These are phyloP conservation scores for Paraphaeosphaeria minitans DNA, from an alignment of 2,329 filamentous ascomycete genomes.

Conservation along the genomic window DNA sequence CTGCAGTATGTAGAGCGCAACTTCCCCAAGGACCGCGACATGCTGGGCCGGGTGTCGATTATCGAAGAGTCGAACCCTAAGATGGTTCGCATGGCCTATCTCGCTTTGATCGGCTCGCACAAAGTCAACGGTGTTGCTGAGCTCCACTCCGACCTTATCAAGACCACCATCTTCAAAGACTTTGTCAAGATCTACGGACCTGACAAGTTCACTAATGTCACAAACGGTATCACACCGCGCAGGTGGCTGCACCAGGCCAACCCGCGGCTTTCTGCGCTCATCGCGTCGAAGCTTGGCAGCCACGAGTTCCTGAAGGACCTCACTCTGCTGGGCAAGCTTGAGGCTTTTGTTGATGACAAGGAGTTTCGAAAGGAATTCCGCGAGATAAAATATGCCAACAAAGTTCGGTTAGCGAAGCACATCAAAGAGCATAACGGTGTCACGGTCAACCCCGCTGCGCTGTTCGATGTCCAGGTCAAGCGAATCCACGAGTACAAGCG, in stretches of 20 bases:
- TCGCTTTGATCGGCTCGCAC: constrained; percentile 96
- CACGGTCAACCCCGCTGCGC: constrained; percentile 80
- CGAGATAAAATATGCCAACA: constrained; percentile 96
- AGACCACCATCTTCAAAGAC: constrained; percentile 99
- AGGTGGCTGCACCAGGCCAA: constrained; percentile 98
- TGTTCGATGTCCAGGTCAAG: constrained; percentile 98
- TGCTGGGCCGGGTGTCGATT: constrained; percentile 88
- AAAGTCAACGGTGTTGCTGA: constrained; percentile 99
- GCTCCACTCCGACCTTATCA: constrained; percentile 95
- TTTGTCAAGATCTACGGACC: constrained; percentile 94
- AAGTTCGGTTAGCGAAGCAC: constrained; percentile 86
- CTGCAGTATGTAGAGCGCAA: constrained; percentile 86
- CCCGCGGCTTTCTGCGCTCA: constrained; percentile 86
- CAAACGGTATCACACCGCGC: constrained; percentile 94
- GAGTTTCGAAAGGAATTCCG: constrained; percentile 93
- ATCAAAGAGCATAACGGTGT: constrained; percentile 83
- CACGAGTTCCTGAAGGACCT: constrained; percentile 89
- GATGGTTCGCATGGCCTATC: constrained; percentile 96
- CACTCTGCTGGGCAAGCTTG: constrained; percentile 82
- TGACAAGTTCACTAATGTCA: constrained; percentile 98
- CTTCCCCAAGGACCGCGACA: constrained; percentile 87
- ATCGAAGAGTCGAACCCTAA: constrained; percentile 97
- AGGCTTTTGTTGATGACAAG: constrained; percentile 82
- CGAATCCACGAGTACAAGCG: constrained; percentile 99
- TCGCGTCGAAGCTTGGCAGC: constrained; percentile 85